Evolutionary conservation across 2,329 filamentous ascomycete genomes (phyloP).

Genomic region (Fusarium neocosmosporiellum): DNA sequence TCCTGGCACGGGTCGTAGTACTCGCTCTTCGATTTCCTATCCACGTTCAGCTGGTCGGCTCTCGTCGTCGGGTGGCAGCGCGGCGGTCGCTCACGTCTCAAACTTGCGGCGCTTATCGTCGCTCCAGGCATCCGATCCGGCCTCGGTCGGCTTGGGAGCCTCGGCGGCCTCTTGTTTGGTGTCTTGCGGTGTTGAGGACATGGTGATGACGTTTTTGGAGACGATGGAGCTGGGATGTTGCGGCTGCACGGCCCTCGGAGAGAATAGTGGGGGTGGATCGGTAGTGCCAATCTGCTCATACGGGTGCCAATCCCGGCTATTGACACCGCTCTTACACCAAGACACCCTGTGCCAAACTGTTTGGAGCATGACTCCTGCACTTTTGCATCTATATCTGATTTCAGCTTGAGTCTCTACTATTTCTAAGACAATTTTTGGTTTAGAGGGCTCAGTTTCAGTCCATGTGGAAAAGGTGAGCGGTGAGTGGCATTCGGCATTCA

Average conservation of each 20-base stretch:
- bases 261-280: background rate
- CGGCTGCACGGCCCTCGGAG: background rate
- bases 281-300: background rate
- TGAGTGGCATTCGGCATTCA: background rate
- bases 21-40: constrained; percentile 87
- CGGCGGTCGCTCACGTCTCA: constrained; percentile 62
- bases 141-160: constrained; percentile 44
- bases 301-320: background rate
- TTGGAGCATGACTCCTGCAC: background rate
- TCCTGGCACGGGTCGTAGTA: constrained; percentile 97
- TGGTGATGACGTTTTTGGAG: constrained; percentile 18
- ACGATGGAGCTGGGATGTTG: constrained; percentile 1
- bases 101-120: constrained; percentile 73
- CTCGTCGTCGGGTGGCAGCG: background rate
- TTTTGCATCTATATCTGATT: background rate
- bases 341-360: background rate
- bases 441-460: background rate
- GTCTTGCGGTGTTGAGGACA: constrained; percentile 37
- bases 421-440: background rate
- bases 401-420: background rate
- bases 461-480: background rate
- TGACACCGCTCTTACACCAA: background rate
- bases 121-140: constrained; percentile 57
- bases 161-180: constrained; percentile 26
- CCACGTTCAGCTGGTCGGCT: constrained; percentile 11